Evolutionary conservation across 139 green algal species (phyloP).

Genomic region (Zygnema cylindricum): DNA sequence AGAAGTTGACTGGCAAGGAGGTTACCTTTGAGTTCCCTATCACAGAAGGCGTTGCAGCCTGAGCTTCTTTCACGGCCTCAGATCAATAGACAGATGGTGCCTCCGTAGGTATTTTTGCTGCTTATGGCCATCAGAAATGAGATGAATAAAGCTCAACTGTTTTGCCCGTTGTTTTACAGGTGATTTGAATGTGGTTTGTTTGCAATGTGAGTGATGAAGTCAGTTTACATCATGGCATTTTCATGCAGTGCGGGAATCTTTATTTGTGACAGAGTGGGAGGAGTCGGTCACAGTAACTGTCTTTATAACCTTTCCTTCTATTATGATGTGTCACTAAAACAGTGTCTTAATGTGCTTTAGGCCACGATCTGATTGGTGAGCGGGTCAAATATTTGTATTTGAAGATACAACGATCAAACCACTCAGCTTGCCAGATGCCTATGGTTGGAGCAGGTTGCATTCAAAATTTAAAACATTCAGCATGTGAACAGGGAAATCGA

Average conservation of each 20-base stretch:
- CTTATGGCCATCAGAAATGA: no score
- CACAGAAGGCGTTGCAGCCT: constrained; percentile 18
- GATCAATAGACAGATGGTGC: not conserved
- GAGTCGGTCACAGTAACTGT: no score
- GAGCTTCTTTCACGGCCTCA: not conserved
- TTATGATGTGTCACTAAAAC: not conserved
- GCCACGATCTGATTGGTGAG: no score
- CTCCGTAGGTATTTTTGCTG: not conserved
- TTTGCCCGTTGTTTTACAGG: not conserved
- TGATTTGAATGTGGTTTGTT: not conserved
- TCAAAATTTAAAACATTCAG: no score
- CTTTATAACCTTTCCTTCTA: not conserved
- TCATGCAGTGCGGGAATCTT: not conserved
- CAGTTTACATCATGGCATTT: not conserved
- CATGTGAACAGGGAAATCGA: no score
- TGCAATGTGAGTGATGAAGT: not conserved
- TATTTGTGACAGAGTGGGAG: not conserved
- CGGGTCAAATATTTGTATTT: no score
- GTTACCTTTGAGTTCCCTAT: constrained; percentile 87
- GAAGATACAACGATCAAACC: no score
- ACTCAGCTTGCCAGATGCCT: no score
- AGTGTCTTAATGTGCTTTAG: not conserved
- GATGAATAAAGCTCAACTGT: not conserved
- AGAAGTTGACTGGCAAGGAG: constrained; percentile 97
- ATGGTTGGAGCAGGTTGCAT: no score